Base-by-base conservation (phyloP, 768 basidiomycete species). In the Panus rudis region DNA sequence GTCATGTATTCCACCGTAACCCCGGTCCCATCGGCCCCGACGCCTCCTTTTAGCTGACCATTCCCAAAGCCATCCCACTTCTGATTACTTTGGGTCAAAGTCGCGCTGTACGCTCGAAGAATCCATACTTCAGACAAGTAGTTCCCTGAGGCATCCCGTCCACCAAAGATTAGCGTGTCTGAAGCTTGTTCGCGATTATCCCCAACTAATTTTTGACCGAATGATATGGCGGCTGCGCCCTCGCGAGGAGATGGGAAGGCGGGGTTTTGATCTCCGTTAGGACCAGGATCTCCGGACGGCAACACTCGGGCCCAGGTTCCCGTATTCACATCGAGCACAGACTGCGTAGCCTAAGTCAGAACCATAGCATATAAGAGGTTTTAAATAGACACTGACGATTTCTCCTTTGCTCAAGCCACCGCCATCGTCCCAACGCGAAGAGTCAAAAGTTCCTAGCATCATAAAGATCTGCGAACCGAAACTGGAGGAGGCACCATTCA, bases 81-180 rank as follows among this genome's bases (percentile, higher is more conserved):
- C 43, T 70, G 61, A 39, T 70, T 67, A 2, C 78, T 71, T n/a
- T 71, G 50, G n/a, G 73, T 72, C 43, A 85, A 55, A 24, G 70
- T 60, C n/a, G 70, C 81, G 47, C 72, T 69, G 60, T 89, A 90
- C 4, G 84, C 75, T 41, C 88, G 69, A 47, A 91, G 68, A 6
- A 91, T 58, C 88, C 88, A 91, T 10, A 91, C 55, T 43, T 91
- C 88, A 30, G 78, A 73, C 3, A 88, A 67, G 55, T 84, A 80
- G 20, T 67, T 75, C 12, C 87, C 87, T 43, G 65, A 58, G 33
- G 68, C 65, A 56, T 87, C 84, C 51, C 73, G 73, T 30, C 88
- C 88, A 25, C 88, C 88, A 50, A 87, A 91, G 8, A 90, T 76
- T 34, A 91, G 71, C 14, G 77, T 82, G 55, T 91, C 88, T 20